Evolutionary conservation across 192 early-diverging fungal species (phyloP).

Genomic region (Entophlyctis luteolus): DNA sequence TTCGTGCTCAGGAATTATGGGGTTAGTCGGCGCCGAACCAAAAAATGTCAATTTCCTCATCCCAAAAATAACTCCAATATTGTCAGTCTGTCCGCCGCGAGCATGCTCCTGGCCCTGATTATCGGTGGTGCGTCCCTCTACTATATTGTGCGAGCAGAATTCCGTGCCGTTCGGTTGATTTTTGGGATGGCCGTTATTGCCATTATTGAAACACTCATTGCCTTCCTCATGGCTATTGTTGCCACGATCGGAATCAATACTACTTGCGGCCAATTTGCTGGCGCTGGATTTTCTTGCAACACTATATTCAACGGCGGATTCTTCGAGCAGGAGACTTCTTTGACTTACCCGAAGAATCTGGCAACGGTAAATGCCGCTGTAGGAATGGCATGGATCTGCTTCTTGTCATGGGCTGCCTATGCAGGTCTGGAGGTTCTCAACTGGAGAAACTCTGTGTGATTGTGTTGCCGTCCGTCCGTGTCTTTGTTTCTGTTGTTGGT

Average conservation of each 20-base stretch:
- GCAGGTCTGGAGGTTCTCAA: conserved; percentile 29
- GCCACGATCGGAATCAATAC: conserved; percentile 29
- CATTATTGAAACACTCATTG: conserved; percentile 25
- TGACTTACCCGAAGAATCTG: conserved; percentile 34
- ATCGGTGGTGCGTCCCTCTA: conserved; percentile 27
- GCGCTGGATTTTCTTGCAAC: conserved; percentile 19
- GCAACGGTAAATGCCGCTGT: conserved; percentile 25
- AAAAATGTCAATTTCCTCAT: background rate
- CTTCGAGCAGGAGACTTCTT: conserved; percentile 29
- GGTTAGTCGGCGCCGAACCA: background rate
- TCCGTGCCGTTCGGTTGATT: conserved; percentile 30
- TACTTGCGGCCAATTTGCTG: conserved; percentile 30
- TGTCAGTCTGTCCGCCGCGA: conserved; percentile 19
- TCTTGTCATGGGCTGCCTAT: conserved; percentile 31
- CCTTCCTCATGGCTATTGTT: conserved; percentile 32
- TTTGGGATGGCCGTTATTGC: conserved; percentile 30
- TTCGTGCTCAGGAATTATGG: conserved; percentile 22
- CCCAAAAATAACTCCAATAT: background rate
- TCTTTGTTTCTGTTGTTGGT: background rate
- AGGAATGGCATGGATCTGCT: conserved; percentile 24
- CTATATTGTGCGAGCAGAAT: conserved; percentile 28
- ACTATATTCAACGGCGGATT: conserved; percentile 35
- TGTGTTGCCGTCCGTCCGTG: background rate
- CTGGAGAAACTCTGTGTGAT: conserved; percentile 29
- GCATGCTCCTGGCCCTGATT: conserved; percentile 20